A percentile compares a stretch with the other conserved stretches of the same genome.
Conservation (phyloP, 2,329 filamentous ascomycete genomes). For the Aspergillus eucalypticola region DNA sequence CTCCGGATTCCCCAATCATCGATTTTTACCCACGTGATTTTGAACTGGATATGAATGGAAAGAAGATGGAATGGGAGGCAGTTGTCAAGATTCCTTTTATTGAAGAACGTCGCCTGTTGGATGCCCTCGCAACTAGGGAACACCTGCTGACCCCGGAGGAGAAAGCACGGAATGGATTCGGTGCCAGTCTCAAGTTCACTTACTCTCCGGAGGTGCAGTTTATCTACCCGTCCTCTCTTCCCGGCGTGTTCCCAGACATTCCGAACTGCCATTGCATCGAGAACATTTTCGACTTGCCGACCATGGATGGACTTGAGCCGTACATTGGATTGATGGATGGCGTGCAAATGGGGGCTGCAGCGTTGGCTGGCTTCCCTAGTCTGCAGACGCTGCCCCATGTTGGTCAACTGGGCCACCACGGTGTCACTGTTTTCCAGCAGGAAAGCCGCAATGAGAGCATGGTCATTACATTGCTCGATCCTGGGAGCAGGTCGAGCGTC, state of each 20-base stretch:
- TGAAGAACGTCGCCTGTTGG: constrained; percentile 80
- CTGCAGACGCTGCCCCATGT: constrained; percentile 82
- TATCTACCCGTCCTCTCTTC: constrained; percentile 81
- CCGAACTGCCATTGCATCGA: constrained; percentile 85
- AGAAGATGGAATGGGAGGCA: constrained; percentile 99
- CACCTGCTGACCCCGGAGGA: constrained; percentile 74
- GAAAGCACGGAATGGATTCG: constrained; percentile 82
- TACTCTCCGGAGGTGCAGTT: constrained; percentile 77
- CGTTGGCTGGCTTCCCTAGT: constrained; percentile 92
- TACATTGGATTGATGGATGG: constrained; percentile 81
- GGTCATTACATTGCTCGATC: constrained; percentile 78
- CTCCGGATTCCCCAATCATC: constrained; percentile 84
- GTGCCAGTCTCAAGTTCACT: constrained; percentile 88
- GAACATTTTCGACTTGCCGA: constrained; percentile 93
- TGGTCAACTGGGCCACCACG: constrained; percentile 79
- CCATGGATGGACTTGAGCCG: constrained; percentile 84
- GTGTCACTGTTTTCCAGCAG: constrained; percentile 91
- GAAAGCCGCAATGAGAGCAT: constrained; percentile 97
- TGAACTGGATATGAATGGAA: constrained; percentile 98
- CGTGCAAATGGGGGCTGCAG: constrained; percentile 75
- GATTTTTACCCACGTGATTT: constrained; percentile 98
- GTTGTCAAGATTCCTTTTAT: constrained; percentile 99
- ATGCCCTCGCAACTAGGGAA: constrained; percentile 84
- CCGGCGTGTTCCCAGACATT: constrained; percentile 88
- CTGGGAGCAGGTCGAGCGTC: constrained; percentile 68